Base-by-base conservation (phyloP, 2,329 filamentous ascomycete species). In the Dactylellina sp. region DNA sequence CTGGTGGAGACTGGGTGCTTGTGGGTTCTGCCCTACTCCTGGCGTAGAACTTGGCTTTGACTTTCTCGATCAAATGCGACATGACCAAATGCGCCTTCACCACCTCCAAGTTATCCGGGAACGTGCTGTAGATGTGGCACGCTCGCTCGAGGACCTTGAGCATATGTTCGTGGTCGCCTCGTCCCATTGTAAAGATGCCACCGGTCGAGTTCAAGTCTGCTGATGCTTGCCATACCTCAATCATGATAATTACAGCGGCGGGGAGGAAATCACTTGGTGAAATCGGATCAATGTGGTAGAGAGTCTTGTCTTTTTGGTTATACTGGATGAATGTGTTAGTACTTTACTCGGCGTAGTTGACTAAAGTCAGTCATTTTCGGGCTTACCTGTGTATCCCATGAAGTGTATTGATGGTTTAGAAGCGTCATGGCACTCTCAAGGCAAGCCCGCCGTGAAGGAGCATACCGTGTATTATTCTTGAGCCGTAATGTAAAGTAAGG, bases 341-440 rank as follows among this genome's bases (percentile, higher is more conserved):
- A 89, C 87, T 77, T 91, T 89, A 79, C 95, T 91, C 0, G 12
- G 6, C 12, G 6, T 35, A 35, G 32, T 12, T 35, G 32, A n/a
- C n/a, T n/a, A n/a, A n/a, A n/a, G n/a, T n/a, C n/a, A n/a, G 32
- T 35, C 12, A 12, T 35, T 12, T 6, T 35, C 32, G 97, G 85
- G 96, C 84, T 80, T 96, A 97, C 79, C 97, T 93, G 79, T 91
- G 90, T 7, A 90, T 91, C 1, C 90, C 92, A 20, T 93, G 87
- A 0, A 91, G 60, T 65, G 91, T 35, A 88, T 89, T 65, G 96
- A 77, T 94, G 91, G 22, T 86, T 85, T 42, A 99, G 84, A 52
- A 96, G 88, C 76, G 90, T 89, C 84, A 97, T 85, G 0, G 93
- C 92, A 0, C 93, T 91, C 78, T 97, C 92, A 42, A 98, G 89